These are phyloP conservation scores for Saposhnikovia divaricata DNA, from an alignment of 129 eudicot species.

Conservation along the genomic window DNA sequence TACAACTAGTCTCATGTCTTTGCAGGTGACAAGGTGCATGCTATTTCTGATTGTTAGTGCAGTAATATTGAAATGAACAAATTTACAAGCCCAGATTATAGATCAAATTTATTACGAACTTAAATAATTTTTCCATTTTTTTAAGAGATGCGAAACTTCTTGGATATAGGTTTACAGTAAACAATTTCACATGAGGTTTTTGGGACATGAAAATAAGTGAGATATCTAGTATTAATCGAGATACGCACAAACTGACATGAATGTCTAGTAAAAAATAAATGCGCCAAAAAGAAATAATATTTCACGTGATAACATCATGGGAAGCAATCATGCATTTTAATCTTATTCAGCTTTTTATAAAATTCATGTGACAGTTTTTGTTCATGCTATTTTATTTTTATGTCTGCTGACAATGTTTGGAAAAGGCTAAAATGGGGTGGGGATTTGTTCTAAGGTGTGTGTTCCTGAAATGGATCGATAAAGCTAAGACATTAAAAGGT, in stretches of 20 bases:
- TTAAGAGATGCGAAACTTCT: too few species aligned
- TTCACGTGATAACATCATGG: neutral
- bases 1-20: neutral
- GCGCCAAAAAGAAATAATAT: too few species aligned
- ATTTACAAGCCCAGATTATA: neutral
- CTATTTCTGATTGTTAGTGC: too few species aligned
- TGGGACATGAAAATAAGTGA: too few species aligned
- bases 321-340: neutral
- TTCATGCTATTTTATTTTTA: neutral
- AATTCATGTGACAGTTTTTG: neutral
- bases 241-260: too few species aligned
- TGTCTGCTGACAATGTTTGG: conserved; percentile 6
- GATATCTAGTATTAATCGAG: too few species aligned
- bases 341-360: neutral
- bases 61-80: too few species aligned
- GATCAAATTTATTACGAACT: too few species aligned
- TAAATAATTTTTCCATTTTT: too few species aligned
- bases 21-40: neutral
- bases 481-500: neutral
- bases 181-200: neutral
- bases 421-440: neutral
- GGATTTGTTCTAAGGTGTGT: conserved; percentile 5
- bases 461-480: conserved; percentile 9
- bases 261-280: too few species aligned
- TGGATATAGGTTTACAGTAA: too few species aligned